These are phyloP conservation scores for Oryza meyeriana DNA, from an alignment of 176 grass and related monocot species.

Conservation along the genomic window DNA sequence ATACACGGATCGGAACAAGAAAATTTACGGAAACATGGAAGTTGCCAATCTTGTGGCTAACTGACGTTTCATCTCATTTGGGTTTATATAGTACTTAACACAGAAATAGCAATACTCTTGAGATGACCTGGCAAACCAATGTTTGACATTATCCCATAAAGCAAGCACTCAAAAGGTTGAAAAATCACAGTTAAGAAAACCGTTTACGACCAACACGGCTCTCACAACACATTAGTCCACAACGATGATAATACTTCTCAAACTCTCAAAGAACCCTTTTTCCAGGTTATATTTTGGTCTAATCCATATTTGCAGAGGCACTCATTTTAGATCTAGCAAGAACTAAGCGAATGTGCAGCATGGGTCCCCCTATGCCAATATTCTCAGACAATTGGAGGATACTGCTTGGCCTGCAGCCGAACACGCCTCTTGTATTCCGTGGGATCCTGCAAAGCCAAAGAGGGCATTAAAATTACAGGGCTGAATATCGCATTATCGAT, in stretches of 20 bases:
- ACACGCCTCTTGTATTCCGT: conserved; percentile 82
- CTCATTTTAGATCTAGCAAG: conserved; percentile 43
- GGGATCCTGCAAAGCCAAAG: conserved; percentile 48
- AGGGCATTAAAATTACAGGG: background rate
- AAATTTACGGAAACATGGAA: background rate
- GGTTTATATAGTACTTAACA: background rate
- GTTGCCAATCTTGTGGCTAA: background rate
- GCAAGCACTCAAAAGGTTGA: conserved; percentile 19
- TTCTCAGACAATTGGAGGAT: conserved; percentile 61
- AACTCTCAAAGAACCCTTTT: conserved; percentile 9
- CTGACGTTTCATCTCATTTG: background rate
- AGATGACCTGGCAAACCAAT: background rate
- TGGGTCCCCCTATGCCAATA: conserved; percentile 25
- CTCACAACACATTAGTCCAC: conserved; percentile 22
- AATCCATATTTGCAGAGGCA: conserved; percentile 35
- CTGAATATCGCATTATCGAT: background rate
- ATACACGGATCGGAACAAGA: background rate
- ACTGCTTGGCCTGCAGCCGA: conserved; percentile 69
- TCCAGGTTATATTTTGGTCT: conserved; percentile 33
- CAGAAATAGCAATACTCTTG: background rate
- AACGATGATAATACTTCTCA: conserved; percentile 30
- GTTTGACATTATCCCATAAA: conserved; percentile 22
- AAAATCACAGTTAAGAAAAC: conserved; percentile 9
- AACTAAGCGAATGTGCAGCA: conserved; percentile 53
- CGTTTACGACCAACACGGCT: conserved; percentile 15